A percentile compares a stretch with the other conserved stretches of the same genome.
Conservation (phyloP, 2,329 filamentous ascomycete species). For the Bipolaris oryzae region DNA sequence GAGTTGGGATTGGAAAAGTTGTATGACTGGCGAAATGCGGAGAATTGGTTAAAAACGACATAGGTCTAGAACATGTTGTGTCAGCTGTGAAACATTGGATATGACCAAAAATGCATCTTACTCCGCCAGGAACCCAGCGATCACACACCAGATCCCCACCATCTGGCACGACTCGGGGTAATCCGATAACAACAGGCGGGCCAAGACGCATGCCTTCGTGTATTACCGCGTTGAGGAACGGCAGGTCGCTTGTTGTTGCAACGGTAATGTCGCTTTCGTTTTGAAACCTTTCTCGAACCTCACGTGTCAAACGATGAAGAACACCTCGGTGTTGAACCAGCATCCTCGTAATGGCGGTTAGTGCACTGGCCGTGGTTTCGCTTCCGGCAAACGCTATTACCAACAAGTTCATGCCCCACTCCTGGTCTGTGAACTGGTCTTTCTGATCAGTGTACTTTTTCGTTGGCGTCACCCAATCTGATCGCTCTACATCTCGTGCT, state of each 20-base stretch:
- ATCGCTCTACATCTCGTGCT: constrained; percentile 23
- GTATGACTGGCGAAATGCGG: constrained; percentile 32
- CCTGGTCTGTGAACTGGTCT: constrained; percentile 23
- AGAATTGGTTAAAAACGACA: constrained; percentile 38
- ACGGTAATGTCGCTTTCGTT: constrained; percentile 33
- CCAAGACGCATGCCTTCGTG: constrained; percentile 47
- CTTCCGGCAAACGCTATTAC: constrained; percentile 52
- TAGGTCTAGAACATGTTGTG: constrained; percentile 26
- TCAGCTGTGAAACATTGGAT: not conserved
- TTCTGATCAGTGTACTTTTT: constrained; percentile 33
- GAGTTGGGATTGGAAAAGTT: constrained; percentile 39
- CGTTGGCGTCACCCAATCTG: constrained; percentile 37
- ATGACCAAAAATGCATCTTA: constrained; percentile 9
- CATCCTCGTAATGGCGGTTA: constrained; percentile 45
- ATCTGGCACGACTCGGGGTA: constrained; percentile 30
- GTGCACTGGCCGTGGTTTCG: constrained; percentile 51
- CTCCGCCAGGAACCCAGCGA: constrained; percentile 30
- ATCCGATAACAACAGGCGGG: constrained; percentile 26
- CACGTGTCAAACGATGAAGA: constrained; percentile 30
- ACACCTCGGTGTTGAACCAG: constrained; percentile 40
- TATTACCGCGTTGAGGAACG: constrained; percentile 43
- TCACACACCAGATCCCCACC: constrained; percentile 32
- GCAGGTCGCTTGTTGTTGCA: constrained; percentile 22
- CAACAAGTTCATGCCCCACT: constrained; percentile 49
- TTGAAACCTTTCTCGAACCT: constrained; percentile 33